A percentile compares a stretch with the other conserved stretches of the same genome.
phyloP scores from a whole-genome alignment of 331 rosid genomes.

The Malus hybrid region DNA sequence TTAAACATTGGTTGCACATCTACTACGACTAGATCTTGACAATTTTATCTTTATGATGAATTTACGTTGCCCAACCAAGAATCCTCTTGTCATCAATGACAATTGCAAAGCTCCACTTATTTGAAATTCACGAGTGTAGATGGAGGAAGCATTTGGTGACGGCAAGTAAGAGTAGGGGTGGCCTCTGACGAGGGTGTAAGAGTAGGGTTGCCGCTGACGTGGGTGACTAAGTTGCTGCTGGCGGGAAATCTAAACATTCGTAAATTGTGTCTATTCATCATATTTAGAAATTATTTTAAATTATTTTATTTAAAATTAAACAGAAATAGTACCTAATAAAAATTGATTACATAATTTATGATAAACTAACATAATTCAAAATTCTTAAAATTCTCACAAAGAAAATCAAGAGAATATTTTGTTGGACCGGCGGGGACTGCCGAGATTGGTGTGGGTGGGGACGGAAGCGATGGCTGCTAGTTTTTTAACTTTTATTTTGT shows the following conservation, averaged over 20 bases:
- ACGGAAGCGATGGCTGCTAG: too few species aligned
- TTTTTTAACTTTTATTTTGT: too few species aligned
- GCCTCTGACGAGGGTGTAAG: background rate
- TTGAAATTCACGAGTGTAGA: background rate
- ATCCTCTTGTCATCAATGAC: background rate
- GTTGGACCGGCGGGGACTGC: too few species aligned
- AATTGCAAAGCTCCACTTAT: background rate
- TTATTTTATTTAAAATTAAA: too few species aligned
- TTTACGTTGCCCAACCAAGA: background rate
- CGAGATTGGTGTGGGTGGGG: too few species aligned
- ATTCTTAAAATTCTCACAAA: too few species aligned
- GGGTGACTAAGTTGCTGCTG: background rate
- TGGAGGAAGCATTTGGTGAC: background rate
- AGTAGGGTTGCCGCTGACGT: background rate
- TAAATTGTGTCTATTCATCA: rapidly evolving
- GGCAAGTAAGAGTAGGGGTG: background rate
- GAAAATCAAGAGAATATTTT: too few species aligned
- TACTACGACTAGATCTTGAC: background rate
- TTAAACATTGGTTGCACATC: too few species aligned
- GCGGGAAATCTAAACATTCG: too few species aligned
- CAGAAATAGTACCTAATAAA: rapidly evolving
- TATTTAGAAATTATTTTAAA: too few species aligned
- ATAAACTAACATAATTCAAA: too few species aligned
- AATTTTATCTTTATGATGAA: background rate
- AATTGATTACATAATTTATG: too few species aligned